A percentile compares a stretch with the other conserved stretches of the same genome.
phyloP scores from a whole-genome alignment of 1,284 basidiomycete genomes.

The Cryptococcus sp. region DNA sequence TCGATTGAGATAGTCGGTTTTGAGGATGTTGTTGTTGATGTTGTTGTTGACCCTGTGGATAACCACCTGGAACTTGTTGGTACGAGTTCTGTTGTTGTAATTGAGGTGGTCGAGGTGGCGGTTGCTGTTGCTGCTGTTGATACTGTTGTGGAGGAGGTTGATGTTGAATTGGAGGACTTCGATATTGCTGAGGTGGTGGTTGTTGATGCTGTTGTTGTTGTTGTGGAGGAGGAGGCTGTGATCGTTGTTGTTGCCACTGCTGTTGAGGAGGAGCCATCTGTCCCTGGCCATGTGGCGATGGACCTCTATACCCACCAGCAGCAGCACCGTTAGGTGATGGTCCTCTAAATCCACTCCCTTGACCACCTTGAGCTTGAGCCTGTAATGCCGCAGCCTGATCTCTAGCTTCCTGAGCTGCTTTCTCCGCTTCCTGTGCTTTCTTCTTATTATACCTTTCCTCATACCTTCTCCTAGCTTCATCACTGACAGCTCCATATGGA shows the following conservation, averaged over 20 bases:
- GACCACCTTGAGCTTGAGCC: neutral
- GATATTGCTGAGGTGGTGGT: slow-evolving; percentile 4
- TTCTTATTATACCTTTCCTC: slow-evolving; percentile 45
- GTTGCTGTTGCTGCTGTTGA: slow-evolving; percentile 16
- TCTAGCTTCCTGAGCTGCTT: slow-evolving; percentile 13
- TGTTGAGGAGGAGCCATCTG: slow-evolving; percentile 3
- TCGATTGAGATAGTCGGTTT: too few species aligned
- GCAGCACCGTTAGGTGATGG: neutral
- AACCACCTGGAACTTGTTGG: slow-evolving; percentile 5
- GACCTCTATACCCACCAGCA: neutral
- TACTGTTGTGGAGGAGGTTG: slow-evolving; percentile 10
- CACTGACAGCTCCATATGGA: slow-evolving; percentile 40
- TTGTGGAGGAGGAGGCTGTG: slow-evolving; percentile 8
- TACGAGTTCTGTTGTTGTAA: slow-evolving; percentile 7
- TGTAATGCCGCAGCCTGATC: neutral
- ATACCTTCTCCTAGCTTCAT: slow-evolving; percentile 43
- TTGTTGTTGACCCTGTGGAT: slow-evolving; percentile 7
- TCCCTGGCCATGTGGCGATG: neutral
- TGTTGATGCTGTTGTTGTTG: slow-evolving; percentile 12
- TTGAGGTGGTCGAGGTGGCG: slow-evolving; percentile 9
- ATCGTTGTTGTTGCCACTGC: slow-evolving; percentile 14
- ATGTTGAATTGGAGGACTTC: slow-evolving; percentile 5
- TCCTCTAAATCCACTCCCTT: neutral
- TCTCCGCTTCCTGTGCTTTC: slow-evolving; percentile 33
- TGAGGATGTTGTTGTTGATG: slow-evolving; percentile 1